Evolutionary conservation across 768 basidiomycete species (phyloP).

Genomic region (Lyophyllum shimeji): DNA sequence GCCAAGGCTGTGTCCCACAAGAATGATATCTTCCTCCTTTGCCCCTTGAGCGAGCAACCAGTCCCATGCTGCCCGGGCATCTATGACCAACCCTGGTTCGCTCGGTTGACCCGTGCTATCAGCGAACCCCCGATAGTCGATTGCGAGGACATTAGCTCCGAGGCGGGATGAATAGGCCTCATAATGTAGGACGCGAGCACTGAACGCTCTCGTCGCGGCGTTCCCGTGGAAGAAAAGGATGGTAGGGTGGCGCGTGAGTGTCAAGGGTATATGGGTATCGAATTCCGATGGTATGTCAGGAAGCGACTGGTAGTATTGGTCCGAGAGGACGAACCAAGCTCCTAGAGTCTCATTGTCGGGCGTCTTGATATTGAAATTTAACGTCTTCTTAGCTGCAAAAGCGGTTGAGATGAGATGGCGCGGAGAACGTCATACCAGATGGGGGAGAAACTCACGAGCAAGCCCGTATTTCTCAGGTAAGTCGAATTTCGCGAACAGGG

Average conservation of each 20-base stretch:
- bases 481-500: slow-evolving; percentile 62
- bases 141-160: slow-evolving; percentile 72
- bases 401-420: not conserved
- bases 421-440: not conserved
- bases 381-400: slow-evolving; percentile 67
- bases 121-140: slow-evolving; percentile 92
- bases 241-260: slow-evolving; percentile 62
- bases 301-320: slow-evolving; percentile 56
- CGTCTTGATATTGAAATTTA: slow-evolving; percentile 69
- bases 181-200: slow-evolving; percentile 69
- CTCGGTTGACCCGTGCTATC: slow-evolving; percentile 82
- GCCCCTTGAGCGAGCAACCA: slow-evolving; percentile 69
- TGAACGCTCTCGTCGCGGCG: slow-evolving; percentile 72
- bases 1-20: slow-evolving; percentile 89
- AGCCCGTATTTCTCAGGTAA: slow-evolving; percentile 78
- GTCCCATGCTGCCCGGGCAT: slow-evolving; percentile 80
- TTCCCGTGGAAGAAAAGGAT: slow-evolving; percentile 96
- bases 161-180: slow-evolving; percentile 63
- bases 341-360: slow-evolving; percentile 79
- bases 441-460: slow-evolving; percentile 52
- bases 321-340: slow-evolving; percentile 82
- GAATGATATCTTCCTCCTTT: slow-evolving; percentile 54
- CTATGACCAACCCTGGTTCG: slow-evolving; percentile 67
- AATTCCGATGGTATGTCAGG: slow-evolving; percentile 36
- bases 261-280: slow-evolving; percentile 45